Percentiles rank a stretch among this genome's conserved stretches.
These are phyloP conservation scores for Eragrostis nindensis DNA, from an alignment of 176 grass and related monocot species.

Conservation along the genomic window DNA sequence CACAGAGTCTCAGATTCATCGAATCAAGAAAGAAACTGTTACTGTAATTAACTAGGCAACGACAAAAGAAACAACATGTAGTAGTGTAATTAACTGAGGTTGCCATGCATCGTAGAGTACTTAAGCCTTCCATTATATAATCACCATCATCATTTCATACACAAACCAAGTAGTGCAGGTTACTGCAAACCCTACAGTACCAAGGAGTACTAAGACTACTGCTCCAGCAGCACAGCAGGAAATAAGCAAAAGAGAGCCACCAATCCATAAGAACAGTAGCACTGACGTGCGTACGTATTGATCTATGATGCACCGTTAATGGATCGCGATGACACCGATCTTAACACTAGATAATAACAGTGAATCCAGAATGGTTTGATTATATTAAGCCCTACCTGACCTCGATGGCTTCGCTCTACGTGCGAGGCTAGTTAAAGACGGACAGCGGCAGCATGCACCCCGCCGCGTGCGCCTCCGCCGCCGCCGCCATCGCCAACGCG, in stretches of 20 bases:
- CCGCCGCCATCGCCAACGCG: slow-evolving; percentile 51
- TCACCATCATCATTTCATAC: slow-evolving; percentile 40
- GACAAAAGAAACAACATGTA: background rate
- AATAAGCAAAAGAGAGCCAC: slow-evolving; percentile 37
- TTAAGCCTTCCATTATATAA: slow-evolving; percentile 46
- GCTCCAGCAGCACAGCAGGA: slow-evolving; percentile 20
- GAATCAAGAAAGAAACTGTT: too few relatives aligned
- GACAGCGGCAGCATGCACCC: slow-evolving; percentile 64
- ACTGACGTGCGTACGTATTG: background rate
- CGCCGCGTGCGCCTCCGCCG: slow-evolving; percentile 55
- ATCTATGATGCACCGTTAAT: background rate
- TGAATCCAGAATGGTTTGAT: slow-evolving; percentile 19
- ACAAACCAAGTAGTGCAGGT: slow-evolving; percentile 48
- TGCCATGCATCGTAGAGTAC: background rate
- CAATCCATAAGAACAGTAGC: slow-evolving; percentile 37
- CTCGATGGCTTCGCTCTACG: slow-evolving; percentile 1
- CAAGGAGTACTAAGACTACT: slow-evolving; percentile 10
- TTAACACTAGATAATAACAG: slow-evolving; percentile 18
- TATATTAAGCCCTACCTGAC: slow-evolving; percentile 31
- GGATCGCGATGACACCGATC: background rate
- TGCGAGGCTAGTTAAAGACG: slow-evolving; percentile 51
- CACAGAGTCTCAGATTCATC: too few relatives aligned
- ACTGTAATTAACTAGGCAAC: background rate
- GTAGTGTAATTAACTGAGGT: background rate
- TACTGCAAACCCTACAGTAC: slow-evolving; percentile 59